Base-by-base conservation (phyloP, 345 rosid genomes). In the Citrus australasica region DNA sequence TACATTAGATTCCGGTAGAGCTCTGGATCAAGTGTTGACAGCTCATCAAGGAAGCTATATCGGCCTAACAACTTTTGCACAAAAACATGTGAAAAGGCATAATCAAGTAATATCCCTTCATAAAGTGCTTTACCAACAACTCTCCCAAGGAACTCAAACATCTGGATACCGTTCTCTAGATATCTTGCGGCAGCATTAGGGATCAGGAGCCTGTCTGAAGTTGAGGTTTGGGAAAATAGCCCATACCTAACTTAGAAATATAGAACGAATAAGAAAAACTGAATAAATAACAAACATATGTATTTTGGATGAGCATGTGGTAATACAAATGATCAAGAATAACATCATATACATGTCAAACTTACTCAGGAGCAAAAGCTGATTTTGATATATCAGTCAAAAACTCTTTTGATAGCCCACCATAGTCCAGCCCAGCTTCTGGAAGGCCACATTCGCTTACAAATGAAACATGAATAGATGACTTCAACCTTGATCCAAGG, bases 361-460 rank as follows among this genome's bases (percentile, higher is more conserved):
- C 97, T 86, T 92, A 95, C 98, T 93, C 97, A 0, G 98, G 90
- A 64, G 97, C 85, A 87, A 95, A 95, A 77, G 93, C 95, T 71
- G 93, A 84, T 84, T 95, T 95, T 77, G 99, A 92, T 79, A 95
- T 88, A 84, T 95, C 99, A 78, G 99, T 95, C 80, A 95, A 76
- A 83, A 95, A 95, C 87, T 95, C 99, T 81, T 95, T 95, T 27
- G 98, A 95, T 80, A 93, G 86, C 74, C 99, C 99, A 78, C 99
- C 99, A 85, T 92, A 93, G 86, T 95, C 99, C 79, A 95, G 88
- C 83, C 99, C 99, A 75, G 99, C 98, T 88, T 95, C 99, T 59
- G 93, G 97, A 86, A 93, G 93, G 83, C 98, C 99, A 86, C 89
- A 88, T 79, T 95, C 98, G 82, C 97, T 95, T 75, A 95, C 94